Base-by-base conservation (phyloP, 176 grass and related monocot species). In the Melocanna baccifera region DNA sequence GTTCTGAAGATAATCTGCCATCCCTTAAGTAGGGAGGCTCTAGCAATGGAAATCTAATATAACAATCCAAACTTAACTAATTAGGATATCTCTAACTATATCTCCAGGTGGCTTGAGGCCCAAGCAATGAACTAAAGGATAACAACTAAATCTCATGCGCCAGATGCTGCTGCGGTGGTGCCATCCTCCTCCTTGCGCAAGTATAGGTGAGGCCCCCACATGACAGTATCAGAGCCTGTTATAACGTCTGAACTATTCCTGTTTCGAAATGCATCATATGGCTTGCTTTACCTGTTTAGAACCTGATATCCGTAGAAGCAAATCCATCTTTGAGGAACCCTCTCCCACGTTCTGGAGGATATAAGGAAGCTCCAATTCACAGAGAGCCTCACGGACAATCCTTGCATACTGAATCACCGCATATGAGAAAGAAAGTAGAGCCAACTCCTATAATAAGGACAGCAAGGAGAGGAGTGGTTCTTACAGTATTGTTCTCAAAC, bases 351-450 rank as follows among this genome's bases (percentile, higher is more conserved):
- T 96, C 73, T 91, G 89, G 79, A 99, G 94, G 55, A 96, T 76
- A 67, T 96, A 99, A 82, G 96, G 93, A 80, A 99, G 83, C 75
- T 96, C 96, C 86, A 99, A 71, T 80, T 99, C 96, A 67, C 96
- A 99, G 19, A 99, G 91, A 16, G 91, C 91, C 86, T 96, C 93
- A 16, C 93, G 91, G 25, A 99, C 86, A 50, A 99, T 89, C 76
- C 96, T 96, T 7, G 96, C 86, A 81, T 91, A 89, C 96, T 96
- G 67, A 86, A 58, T 11, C 59, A 58, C 47, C 25, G 11, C 22
- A 76, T 50, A 18, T 87, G 12, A 80, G 64, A 84, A 40, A 32
- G 16, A 26, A 67, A 46, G 87, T 36, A 59, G 6, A 25, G 0
- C 48, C 1, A 64, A 68, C 19, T 87, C 22, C 25, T 56, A 56